phyloP scores from a whole-genome alignment of 2,329 filamentous ascomycete genomes.

The Monilinia polystroma region DNA sequence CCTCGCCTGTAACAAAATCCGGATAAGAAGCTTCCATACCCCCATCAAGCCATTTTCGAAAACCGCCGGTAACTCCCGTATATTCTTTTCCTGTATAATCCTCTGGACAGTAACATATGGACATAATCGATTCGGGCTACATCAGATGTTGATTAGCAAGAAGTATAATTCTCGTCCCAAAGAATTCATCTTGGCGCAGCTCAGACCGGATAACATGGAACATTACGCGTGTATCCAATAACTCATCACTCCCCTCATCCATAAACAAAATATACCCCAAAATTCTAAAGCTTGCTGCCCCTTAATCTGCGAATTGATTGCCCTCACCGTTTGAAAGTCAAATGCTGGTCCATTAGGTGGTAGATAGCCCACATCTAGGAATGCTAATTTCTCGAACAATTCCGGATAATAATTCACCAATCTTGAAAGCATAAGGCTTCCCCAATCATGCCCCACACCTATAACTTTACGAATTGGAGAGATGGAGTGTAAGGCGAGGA shows the following conservation, averaged over 20 bases:
- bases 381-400: slow-evolving; percentile 28
- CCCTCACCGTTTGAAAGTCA: slow-evolving; percentile 18
- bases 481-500: slow-evolving; percentile 38
- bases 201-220: not conserved
- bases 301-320: slow-evolving; percentile 26
- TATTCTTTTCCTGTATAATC: slow-evolving; percentile 22
- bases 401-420: slow-evolving; percentile 26
- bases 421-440: slow-evolving; percentile 26
- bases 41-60: slow-evolving; percentile 18
- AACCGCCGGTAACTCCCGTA: slow-evolving; percentile 23
- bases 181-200: not conserved
- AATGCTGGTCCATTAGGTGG: slow-evolving; percentile 21
- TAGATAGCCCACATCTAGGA: slow-evolving; percentile 27
- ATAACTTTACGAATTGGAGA: slow-evolving; percentile 14
- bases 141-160: slow-evolving; percentile 11
- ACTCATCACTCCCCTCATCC: slow-evolving; percentile 23
- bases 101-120: slow-evolving; percentile 21
- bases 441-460: slow-evolving; percentile 36
- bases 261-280: slow-evolving; percentile 32
- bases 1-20: slow-evolving; percentile 25
- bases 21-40: slow-evolving; percentile 22
- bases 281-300: slow-evolving; percentile 26
- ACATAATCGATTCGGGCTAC: slow-evolving; percentile 29
- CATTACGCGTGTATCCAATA: slow-evolving; percentile 29
- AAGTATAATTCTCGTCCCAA: not conserved